Base-by-base conservation (phyloP, 768 basidiomycete genomes). In the Daedaleopsis nitida region DNA sequence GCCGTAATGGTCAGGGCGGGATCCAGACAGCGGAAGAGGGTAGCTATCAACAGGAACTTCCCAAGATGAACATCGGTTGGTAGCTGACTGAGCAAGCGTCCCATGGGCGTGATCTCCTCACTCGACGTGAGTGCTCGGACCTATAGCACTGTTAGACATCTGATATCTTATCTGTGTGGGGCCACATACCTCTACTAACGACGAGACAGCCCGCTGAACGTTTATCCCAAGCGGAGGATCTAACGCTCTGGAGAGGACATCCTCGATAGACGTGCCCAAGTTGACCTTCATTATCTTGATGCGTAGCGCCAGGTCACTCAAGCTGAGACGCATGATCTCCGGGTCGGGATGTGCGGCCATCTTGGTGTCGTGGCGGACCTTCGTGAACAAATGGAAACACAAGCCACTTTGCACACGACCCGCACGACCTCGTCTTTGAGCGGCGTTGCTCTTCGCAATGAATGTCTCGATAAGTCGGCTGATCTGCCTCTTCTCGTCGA, bases 1-100 rank as follows among this genome's bases (percentile, higher is more conserved):
- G 96, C 96, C 16, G 94, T 94, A 60, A 99, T 95, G 6, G 96
- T 97, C 52, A 99, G 80, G n/a, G 94, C 96, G 1, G 96, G 93
- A 74, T 98, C 96, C 63, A 98, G 77, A 71, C 96, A 98, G 48
- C 86, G 85, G 72, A 98, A 92, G 42, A 94, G 72, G 1, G 89
- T 87, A 6, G 95, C 89, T 24, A 87, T 85, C 44, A 98, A 79
- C 16, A 98, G 79, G 71, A 98, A 91, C 77, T 98, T 97, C 42
- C 95, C 96, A 4, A 97, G 83, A 71, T 98, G 94, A 16, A 98
- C 96, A 70, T 99, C 96, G 49, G 94, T 92, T 0, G 96, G 96
- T 42, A 99, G 78, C 71, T 92, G 91, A 77, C 92, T 94, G 43
- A 99, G 80, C 23, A 96, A 78, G 55, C 87, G 81, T 43, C 96